Evolutionary conservation across 164 flowering plant species (phyloP).

Genomic region (Chimonanthus praecox): DNA sequence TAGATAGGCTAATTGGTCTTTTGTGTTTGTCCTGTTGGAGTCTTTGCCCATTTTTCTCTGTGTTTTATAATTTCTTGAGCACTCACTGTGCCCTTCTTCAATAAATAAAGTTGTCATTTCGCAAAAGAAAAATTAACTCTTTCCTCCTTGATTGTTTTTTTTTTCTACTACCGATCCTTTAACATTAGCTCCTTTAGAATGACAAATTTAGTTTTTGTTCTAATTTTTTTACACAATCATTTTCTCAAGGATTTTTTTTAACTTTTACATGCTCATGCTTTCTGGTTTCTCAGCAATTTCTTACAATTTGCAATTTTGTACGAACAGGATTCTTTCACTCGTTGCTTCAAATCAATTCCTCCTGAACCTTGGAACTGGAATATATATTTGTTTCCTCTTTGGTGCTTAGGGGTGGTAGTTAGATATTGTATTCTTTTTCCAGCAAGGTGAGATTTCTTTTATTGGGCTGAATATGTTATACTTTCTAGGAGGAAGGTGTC

Average conservation of each 20-base stretch:
- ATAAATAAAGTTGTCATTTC: no score
- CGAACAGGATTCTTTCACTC: constrained; percentile 84
- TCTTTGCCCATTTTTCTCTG: no score
- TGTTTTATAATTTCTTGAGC: no score
- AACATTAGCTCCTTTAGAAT: no score
- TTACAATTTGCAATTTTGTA: background rate
- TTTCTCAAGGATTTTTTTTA: background rate
- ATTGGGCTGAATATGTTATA: background rate
- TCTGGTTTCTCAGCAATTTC: background rate
- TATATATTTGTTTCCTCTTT: constrained; percentile 79
- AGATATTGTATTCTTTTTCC: constrained; percentile 78
- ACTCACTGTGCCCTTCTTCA: no score
- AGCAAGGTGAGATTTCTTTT: constrained; percentile 38
- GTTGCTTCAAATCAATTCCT: constrained; percentile 94
- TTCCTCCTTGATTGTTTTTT: no score
- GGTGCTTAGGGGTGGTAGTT: constrained; percentile 80
- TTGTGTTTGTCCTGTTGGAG: no score
- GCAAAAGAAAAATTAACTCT: no score
- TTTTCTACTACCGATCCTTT: no score
- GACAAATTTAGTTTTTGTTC: no score
- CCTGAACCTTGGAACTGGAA: constrained; percentile 99
- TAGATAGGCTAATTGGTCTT: no score
- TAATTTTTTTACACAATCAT: background rate
- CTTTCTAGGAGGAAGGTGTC: background rate
- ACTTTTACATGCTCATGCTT: background rate